phyloP scores from a whole-genome alignment of 2,329 filamentous ascomycete genomes.

The Venturia oleaginea region DNA sequence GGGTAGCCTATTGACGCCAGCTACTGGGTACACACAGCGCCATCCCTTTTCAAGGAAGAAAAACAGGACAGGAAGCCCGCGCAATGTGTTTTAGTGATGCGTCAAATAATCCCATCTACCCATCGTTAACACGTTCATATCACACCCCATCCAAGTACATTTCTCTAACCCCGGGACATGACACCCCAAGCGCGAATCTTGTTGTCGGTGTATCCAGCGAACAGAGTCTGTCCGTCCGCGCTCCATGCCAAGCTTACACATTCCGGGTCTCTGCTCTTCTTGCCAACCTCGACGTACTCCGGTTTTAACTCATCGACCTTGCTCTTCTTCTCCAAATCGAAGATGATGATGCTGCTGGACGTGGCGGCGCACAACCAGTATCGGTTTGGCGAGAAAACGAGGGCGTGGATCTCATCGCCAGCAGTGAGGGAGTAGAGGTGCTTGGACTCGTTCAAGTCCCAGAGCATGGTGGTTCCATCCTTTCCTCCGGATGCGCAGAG shows the following conservation, averaged over 20 bases:
- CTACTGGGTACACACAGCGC: not conserved
- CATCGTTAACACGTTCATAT: not conserved
- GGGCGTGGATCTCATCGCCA: constrained; percentile 99
- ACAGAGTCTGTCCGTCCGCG: constrained; percentile 97
- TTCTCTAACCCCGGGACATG: constrained; percentile 62
- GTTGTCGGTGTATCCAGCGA: constrained; percentile 99
- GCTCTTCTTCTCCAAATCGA: constrained; percentile 99
- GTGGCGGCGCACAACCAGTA: constrained; percentile 99
- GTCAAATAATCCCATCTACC: constrained; percentile 6
- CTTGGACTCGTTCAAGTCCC: constrained; percentile 99
- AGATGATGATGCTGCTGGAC: constrained; percentile 97
- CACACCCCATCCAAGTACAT: not conserved
- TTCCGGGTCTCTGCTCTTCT: constrained; percentile 99
- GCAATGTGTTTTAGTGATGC: constrained; percentile 3
- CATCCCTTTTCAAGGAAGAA: not conserved
- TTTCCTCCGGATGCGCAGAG: constrained; percentile 98
- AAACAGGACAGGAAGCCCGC: constrained; percentile 2
- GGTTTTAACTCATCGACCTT: constrained; percentile 99
- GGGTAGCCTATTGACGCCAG: constrained; percentile 8
- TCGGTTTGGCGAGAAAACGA: constrained; percentile 99
- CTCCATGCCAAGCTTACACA: constrained; percentile 96
- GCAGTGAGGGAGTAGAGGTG: constrained; percentile 99
- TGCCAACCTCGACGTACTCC: constrained; percentile 89
- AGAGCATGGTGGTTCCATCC: constrained; percentile 99
- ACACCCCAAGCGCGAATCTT: constrained; percentile 97